Conservation (phyloP, 1,284 basidiomycete genomes). For the Vanrija sp. region DNA sequence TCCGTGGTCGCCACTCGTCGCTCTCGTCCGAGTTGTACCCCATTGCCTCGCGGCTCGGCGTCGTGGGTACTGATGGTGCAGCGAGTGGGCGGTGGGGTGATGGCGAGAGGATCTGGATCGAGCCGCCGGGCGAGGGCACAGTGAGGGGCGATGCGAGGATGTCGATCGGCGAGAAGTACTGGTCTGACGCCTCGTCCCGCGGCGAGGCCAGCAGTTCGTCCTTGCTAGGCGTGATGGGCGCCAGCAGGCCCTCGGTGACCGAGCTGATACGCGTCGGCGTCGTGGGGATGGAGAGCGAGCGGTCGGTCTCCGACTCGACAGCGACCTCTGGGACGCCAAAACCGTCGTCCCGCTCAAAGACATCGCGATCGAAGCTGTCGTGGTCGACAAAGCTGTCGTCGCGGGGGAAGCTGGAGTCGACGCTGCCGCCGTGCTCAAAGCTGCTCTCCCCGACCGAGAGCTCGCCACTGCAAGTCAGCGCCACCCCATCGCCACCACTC, state of each 20-base stretch:
- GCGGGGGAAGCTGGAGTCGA: not conserved
- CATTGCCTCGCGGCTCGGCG: not conserved
- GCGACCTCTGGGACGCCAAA: no score
- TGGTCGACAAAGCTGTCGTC: not conserved
- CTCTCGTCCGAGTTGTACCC: not conserved
- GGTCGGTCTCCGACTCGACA: no score
- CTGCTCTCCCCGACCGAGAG: not conserved
- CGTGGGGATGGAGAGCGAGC: no score
- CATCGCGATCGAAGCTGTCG: no score
- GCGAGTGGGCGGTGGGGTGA: not conserved
- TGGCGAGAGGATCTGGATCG: no score
- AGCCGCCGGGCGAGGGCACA: not conserved
- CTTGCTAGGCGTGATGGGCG: no score
- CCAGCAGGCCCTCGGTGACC: not conserved
- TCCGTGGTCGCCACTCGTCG: not conserved
- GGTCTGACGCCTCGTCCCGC: no score
- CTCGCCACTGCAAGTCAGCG: no score
- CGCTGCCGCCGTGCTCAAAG: not conserved
- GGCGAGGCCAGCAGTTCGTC: not conserved
- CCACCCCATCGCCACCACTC: not conserved
- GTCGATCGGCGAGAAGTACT: no score
- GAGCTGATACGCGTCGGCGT: no score
- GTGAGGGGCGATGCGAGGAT: not conserved
- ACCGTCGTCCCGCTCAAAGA: no score
- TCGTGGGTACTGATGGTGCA: not conserved